Evolutionary conservation across 1,139 yeast genomes (phyloP).

Genomic region (Taphrina confusa): DNA sequence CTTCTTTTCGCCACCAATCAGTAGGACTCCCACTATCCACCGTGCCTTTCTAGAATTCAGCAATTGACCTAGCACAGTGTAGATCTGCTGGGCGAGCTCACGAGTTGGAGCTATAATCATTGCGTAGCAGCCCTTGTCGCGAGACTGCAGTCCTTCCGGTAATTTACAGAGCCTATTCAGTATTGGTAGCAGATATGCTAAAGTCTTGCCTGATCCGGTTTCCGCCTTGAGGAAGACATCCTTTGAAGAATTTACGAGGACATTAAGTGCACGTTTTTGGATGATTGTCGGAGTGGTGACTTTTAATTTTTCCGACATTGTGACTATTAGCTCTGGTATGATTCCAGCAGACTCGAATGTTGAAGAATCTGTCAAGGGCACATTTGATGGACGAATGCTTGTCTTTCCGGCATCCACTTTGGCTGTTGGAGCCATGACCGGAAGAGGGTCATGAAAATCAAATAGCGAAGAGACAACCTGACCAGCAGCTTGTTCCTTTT

Average conservation of each 20-base stretch:
- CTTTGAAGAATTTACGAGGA: slow-evolving; percentile 49
- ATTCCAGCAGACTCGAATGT: slow-evolving; percentile 73
- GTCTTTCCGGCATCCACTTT: slow-evolving; percentile 44
- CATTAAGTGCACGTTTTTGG: slow-evolving; percentile 81
- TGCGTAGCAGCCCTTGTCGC: slow-evolving; percentile 88
- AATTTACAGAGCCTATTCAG: slow-evolving; percentile 65
- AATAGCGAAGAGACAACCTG: slow-evolving; percentile 75
- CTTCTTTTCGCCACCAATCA: slow-evolving; percentile 87
- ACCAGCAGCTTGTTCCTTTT: slow-evolving; percentile 3
- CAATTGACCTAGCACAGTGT: slow-evolving; percentile 57
- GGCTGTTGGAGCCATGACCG: slow-evolving; percentile 45
- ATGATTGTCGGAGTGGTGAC: slow-evolving; percentile 79
- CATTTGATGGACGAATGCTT: slow-evolving; percentile 63
- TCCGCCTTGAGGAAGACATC: slow-evolving; percentile 85
- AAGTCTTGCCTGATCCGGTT: slow-evolving; percentile 94
- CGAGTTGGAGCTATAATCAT: slow-evolving; percentile 87
- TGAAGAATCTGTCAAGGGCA: slow-evolving; percentile 70
- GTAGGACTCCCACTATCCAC: slow-evolving; percentile 44
- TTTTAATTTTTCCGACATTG: slow-evolving; percentile 60
- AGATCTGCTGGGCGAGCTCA: slow-evolving; percentile 90
- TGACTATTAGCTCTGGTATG: slow-evolving; percentile 55
- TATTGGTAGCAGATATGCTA: slow-evolving; percentile 87
- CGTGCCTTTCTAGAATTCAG: slow-evolving; percentile 50
- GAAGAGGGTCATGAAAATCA: slow-evolving; percentile 59
- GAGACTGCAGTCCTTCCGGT: slow-evolving; percentile 53